Evolutionary conservation across 2,329 filamentous ascomycete species (phyloP), one percentile per base, ranked within the genome.

Genomic region (Emydomyces testavorans): DNA sequence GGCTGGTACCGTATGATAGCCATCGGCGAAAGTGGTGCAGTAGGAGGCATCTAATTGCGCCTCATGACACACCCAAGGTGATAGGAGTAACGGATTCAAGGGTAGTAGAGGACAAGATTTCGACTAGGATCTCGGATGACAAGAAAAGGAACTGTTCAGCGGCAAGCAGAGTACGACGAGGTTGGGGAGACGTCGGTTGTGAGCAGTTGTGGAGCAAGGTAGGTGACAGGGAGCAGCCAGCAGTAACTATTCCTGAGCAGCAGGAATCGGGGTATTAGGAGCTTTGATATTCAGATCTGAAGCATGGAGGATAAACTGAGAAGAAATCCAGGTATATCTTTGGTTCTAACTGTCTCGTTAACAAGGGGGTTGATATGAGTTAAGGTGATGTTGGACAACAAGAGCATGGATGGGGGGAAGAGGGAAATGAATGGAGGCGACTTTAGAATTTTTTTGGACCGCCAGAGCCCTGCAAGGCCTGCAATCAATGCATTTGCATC

Each of bases 1-100:
- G 78, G 74, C 53, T 83, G 77, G 66, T 95, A 95, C 72, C 79
- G 77, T 60, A 65, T 40, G 8, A 34, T 40, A 34, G 66, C 65
- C 66, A 69, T 69, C 52, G 54, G 53, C 57, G n/a, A 34, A 29
- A 56, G 57, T 23, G 55, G 54, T 56, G 36, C 6, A 31, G 51
- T 47, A 48, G 51, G 50, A 39, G 47, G 46, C 28, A 36, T 34
- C 36, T 51, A 52, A 58, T 52, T 56, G 56, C 54, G 40, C 51
- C 48, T 44, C 53, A 55, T 53, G 50, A 49, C 51, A 49, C 54
- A 39, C 28, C 39, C 28, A 39, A 39, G 18, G 21, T 13, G 16
- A 28, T 13, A 18, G 16, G 28, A 28, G 6, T 13, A 45, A 42
- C 10, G 18, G 7, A 43, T 21, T 32, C 18, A 18, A 4, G 18